Conservation (phyloP, 805 yeast genomes). For the Saturnispora halmiae region DNA sequence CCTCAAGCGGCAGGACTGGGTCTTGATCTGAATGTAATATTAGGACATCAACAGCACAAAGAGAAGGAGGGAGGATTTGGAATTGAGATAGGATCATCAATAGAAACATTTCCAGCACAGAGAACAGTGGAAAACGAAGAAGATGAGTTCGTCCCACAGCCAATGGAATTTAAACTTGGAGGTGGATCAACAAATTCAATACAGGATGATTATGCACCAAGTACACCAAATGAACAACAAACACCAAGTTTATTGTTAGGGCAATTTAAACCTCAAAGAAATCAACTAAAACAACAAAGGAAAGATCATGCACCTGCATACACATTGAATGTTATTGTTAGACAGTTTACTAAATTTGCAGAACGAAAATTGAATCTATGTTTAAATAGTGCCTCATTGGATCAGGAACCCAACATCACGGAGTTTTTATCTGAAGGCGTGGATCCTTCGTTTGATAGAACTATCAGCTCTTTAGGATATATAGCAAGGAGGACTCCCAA, state of each 20-base stretch:
- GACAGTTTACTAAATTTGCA: constrained; percentile 90
- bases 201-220: constrained; percentile 4
- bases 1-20: constrained; percentile 4
- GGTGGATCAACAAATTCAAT: constrained; percentile 1
- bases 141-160: constrained; percentile 18
- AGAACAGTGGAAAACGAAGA: background rate
- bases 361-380: constrained; percentile 78
- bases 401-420: constrained; percentile 69
- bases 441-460: constrained; percentile 79
- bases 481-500: constrained; percentile 86
- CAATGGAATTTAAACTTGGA: constrained; percentile 23
- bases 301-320: constrained; percentile 68
- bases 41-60: no score
- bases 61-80: no score
- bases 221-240: constrained; percentile 13
- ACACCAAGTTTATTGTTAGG: constrained; percentile 8
- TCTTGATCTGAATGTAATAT: constrained; percentile 8
- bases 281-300: constrained; percentile 27
- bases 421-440: constrained; percentile 76
- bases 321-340: constrained; percentile 86
- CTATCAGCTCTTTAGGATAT: constrained; percentile 78
- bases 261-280: constrained; percentile 3
- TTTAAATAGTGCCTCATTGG: constrained; percentile 50
- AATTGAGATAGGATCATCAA: no score
- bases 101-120: background rate